Percentiles rank a stretch among this genome's conserved stretches.
Evolutionary conservation across 140 eudicot species (phyloP).

Genomic region (Oenanthe javanica): DNA sequence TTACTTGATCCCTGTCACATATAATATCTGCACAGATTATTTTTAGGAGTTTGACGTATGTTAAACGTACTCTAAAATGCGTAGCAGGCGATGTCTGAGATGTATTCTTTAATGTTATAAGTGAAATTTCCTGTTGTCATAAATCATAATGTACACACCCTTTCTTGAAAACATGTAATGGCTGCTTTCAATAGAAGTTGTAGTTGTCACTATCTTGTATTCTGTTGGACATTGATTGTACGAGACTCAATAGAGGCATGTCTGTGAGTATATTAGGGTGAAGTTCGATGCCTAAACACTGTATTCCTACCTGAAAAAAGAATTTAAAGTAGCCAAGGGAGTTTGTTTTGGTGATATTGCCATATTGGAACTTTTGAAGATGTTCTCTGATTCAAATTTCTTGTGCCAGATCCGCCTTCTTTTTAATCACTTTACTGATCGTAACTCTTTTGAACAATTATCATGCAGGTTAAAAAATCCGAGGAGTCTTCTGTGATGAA

Average conservation of each 20-base stretch:
- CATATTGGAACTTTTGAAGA: background rate
- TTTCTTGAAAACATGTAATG: no score
- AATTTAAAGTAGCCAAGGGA: background rate
- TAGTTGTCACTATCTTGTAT: no score
- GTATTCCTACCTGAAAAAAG: no score
- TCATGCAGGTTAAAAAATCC: slow-evolving; percentile 50
- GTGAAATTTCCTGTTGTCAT: background rate
- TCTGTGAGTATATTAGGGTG: background rate
- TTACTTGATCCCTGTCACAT: background rate
- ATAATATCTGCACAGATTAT: background rate
- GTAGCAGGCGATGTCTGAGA: background rate
- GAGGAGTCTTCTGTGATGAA: slow-evolving; percentile 29
- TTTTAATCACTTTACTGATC: background rate
- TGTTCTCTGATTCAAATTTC: background rate
- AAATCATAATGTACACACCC: no score
- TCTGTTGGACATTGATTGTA: no score
- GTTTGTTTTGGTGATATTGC: background rate
- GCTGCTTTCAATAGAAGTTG: no score
- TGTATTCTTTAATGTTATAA: background rate
- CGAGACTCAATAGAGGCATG: no score
- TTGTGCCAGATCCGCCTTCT: background rate
- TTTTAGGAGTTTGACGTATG: background rate
- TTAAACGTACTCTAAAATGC: background rate
- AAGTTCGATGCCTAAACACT: background rate
- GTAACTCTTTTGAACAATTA: background rate